Evolutionary conservation across 495 filamentous ascomycete genomes (phyloP), one percentile per base, ranked within the genome.

Genomic region (Talaromyces nanjingensis): DNA sequence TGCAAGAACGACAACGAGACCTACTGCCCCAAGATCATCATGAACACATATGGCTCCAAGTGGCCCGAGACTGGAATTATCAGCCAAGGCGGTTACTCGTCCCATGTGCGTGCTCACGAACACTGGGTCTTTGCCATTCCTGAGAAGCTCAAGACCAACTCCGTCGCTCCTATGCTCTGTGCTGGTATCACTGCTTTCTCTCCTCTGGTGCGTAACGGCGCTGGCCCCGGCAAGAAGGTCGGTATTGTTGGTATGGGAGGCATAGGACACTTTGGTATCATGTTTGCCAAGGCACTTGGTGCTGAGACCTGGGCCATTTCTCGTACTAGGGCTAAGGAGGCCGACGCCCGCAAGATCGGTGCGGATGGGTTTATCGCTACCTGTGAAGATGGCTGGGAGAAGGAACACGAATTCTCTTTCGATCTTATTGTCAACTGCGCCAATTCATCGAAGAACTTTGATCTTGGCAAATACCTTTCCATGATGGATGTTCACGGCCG

Each of bases 81-180:
- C 60, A 71, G 82, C 61, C 86, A 89, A 68, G 87, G 87, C 55
- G 87, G 87, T 42, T 88, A 88, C 73, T 79, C 84, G 0, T 86
- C 83, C 56, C 87, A 93, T 67, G 82, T 91, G 55, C 84, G 91
- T 33, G 87, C 87, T 0, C 90, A 91, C 71, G 85, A 91, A 72
- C 88, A 89, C 77, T 92, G 73, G 71, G 72, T 74, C 37, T 93
- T 93, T 77, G 87, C 86, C 25, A 93, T 97, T 64, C 92, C 93
- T 18, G 87, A 90, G 18, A 81, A 78, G 5, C 83, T 96, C 52
- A 74, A 85, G 22, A 86, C 79, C 67, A 80, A 80, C 49, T 70
- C 85, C 33, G 91, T 88, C 1, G 92, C 92, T 14, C 92, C 91
- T 1, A 96, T 96, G 91, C 81, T 96, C 69, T 96, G 92, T 72